Base-by-base conservation (phyloP, 768 basidiomycete genomes). In the Tricholoma saponaceum region DNA sequence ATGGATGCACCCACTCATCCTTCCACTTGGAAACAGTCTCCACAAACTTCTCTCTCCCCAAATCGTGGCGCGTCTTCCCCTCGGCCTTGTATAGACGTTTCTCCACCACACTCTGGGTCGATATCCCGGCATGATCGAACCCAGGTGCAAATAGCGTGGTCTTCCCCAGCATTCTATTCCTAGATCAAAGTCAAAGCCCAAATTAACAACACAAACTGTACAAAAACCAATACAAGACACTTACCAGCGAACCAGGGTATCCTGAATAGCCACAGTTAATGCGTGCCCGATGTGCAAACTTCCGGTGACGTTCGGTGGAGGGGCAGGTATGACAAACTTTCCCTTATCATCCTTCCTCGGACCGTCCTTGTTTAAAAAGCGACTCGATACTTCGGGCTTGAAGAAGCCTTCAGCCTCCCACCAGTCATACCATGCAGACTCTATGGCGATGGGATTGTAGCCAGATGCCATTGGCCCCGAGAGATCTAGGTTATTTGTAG, bases 381-480 rank as follows among this genome's bases (percentile, higher is more conserved):
- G 80, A 3, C 35, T 52, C 12, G 62, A 54, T 32, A 60, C 39
- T 52, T 66, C 64, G 8, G 96, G 94, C 62, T 85, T 83, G 83
- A 96, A 97, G 78, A 88, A 96, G 4, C 93, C 95, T 66, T 94
- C 81, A 3, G 84, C 81, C 35, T 85, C 78, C 96, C 96, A 98
- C 97, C 97, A 98, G 65, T 96, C 93, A 65, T 98, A 98, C 93
- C 97, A 98, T 2, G 93, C 87, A 0, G 95, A 80, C 69, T 98
- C 96, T 58, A 98, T 90, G 32, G 91, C 90, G 61, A 91, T 87
- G 7, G 97, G 96, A 70, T 98, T 95, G 75, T 98, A 99, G 3
- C 90, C 92, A n/a, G 82, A 79, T 1, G 90, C 83, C 90, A 99
- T 96, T 3, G 92, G 87, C 58, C 85, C 79, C 1, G 90, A 82